These are phyloP conservation scores for Fusarium temperatum DNA, from an alignment of 2,329 filamentous ascomycete genomes.

Conservation along the genomic window DNA sequence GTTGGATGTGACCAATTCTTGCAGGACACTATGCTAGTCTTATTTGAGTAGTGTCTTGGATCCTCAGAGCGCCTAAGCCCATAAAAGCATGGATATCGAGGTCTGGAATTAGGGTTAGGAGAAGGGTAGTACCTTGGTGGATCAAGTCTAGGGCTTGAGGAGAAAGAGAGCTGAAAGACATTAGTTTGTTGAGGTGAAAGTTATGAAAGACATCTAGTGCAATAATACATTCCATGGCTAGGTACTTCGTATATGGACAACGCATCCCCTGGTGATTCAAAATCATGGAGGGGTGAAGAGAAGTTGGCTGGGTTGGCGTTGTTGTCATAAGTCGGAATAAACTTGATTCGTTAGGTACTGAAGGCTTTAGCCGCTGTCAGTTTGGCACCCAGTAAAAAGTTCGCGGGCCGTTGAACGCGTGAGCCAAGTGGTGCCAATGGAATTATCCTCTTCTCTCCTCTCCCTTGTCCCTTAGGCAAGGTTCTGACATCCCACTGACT, in stretches of 20 bases:
- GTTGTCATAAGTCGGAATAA: constrained; percentile 15
- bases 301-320: constrained; percentile 3
- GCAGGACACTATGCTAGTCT: constrained; percentile 29
- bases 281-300: constrained; percentile 7
- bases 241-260: background rate
- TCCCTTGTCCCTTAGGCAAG: constrained; percentile 5
- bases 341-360: constrained; percentile 20
- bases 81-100: constrained; percentile 13
- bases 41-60: constrained; percentile 30
- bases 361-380: constrained; percentile 21
- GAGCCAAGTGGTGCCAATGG: constrained; percentile 26
- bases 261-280: background rate
- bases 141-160: constrained; percentile 30
- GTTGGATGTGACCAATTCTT: constrained; percentile 30
- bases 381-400: constrained; percentile 28
- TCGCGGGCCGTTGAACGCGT: constrained; percentile 30
- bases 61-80: constrained; percentile 4
- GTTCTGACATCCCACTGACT: constrained; percentile 24
- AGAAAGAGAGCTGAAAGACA: background rate
- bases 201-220: background rate
- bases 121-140: constrained; percentile 17
- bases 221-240: background rate
- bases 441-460: constrained; percentile 16
- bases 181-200: background rate
- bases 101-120: constrained; percentile 32